Evolutionary conservation across 495 filamentous ascomycete species (phyloP), one percentile per base, ranked within the genome.

Genomic region (Hyaloscypha finlandica): DNA sequence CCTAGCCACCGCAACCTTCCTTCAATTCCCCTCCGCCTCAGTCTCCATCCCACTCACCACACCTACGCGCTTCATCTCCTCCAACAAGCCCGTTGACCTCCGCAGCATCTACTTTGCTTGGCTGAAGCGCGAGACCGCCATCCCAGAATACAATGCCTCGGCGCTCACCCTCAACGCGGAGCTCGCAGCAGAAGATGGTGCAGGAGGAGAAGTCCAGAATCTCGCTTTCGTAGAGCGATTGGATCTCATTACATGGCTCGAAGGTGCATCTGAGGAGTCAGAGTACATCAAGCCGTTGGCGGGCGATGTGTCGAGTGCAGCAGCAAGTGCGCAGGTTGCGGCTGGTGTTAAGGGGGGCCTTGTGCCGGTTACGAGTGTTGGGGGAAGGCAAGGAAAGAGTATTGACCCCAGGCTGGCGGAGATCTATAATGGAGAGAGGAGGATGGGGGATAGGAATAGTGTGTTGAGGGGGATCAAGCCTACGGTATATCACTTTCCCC

Each of bases 21-120:
- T 99, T 29, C 85, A 88, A 66, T 98, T 99, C 81, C 79, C 85
- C 58, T 63, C 70, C n/a, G 67, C 80, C 8, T 86, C 85, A 59
- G 82, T 89, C 51, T 79, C 88, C n/a, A 82, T 97, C 63, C 81
- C 90, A 2, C 86, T 99, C 69, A 85, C 85, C 55, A 83, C 88
- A 11, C 83, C 88, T 12, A 98, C 96, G 52, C 92, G 95, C 67
- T 97, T 98, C 82, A 81, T 89, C 58, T 89, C 89, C 19, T 85
- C 85, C 42, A 79, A 84, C 48, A 86, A 88, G 53, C 82, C 91
- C 1, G 88, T 97, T 68, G 91, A 97, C 75, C 85, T 99, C 48
- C 92, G 95, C 76, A 92, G 89, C 77, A 93, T 98, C 79, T 97
- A 92, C 79, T 96, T 97, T 68, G 91, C 92, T 60, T 99, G 92